A percentile compares a stretch with the other conserved stretches of the same genome.
These are phyloP conservation scores for Mycena alexandri DNA, from an alignment of 768 basidiomycete species.

Conservation along the genomic window DNA sequence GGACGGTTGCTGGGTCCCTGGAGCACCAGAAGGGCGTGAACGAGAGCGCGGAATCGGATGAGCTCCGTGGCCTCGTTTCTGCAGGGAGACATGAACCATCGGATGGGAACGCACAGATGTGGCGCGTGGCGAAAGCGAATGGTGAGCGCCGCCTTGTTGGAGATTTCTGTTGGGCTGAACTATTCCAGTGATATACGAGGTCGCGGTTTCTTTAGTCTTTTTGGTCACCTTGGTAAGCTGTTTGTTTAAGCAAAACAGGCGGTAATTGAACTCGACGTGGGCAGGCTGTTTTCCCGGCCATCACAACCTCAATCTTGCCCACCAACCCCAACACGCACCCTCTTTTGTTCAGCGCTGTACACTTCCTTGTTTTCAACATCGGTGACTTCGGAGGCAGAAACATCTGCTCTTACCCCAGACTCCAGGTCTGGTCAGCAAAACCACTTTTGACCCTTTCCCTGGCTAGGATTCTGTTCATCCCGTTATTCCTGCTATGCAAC, in stretches of 20 bases:
- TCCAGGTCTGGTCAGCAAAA: slow-evolving; percentile 78
- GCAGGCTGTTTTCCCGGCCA: slow-evolving; percentile 89
- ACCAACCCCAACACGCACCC: slow-evolving; percentile 78
- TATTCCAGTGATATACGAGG: slow-evolving; percentile 63
- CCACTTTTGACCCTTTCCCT: slow-evolving; percentile 74
- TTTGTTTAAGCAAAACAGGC: background rate
- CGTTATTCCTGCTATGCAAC: slow-evolving; percentile 91
- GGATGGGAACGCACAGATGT: slow-evolving; percentile 57
- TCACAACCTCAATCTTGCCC: slow-evolving; percentile 82
- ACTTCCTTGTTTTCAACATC: slow-evolving; percentile 81
- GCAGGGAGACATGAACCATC: slow-evolving; percentile 41
- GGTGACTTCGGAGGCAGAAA: slow-evolving; percentile 82
- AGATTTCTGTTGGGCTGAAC: background rate
- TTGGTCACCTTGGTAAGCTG: slow-evolving; percentile 77
- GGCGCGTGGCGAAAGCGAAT: slow-evolving; percentile 74
- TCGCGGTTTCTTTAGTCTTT: slow-evolving; percentile 83
- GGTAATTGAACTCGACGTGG: slow-evolving; percentile 23
- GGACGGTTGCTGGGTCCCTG: slow-evolving; percentile 61
- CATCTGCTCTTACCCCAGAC: slow-evolving; percentile 71
- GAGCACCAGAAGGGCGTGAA: slow-evolving; percentile 49
- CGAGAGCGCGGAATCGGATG: slow-evolving; percentile 44
- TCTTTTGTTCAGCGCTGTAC: slow-evolving; percentile 82
- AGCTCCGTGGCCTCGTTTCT: slow-evolving; percentile 55
- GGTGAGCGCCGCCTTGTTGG: slow-evolving; percentile 6
- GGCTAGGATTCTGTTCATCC: slow-evolving; percentile 84